Conservation (phyloP, 1,139 yeast species). For the Suhomyces anneliseae region DNA sequence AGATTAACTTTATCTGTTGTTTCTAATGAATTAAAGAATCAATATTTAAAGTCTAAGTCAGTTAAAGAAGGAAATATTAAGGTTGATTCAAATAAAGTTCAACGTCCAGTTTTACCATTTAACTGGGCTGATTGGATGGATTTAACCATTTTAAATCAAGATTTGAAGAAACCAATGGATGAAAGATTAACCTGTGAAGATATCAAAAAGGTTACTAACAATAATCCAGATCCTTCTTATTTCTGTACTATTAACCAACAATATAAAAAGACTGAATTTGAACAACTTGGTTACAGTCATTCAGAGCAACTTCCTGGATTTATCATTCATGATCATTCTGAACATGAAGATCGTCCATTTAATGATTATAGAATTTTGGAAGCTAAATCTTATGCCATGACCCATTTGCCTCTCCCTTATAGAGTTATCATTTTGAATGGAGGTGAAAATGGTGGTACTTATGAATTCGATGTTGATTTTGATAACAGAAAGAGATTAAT, state of each 20-base stretch:
- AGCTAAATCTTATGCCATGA: constrained; percentile 19
- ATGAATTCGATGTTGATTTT: constrained; percentile 31
- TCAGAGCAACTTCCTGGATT: constrained; percentile 18
- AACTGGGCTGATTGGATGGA: constrained; percentile 25
- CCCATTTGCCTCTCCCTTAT: constrained; percentile 32
- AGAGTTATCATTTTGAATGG: constrained; percentile 31
- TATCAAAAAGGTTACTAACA: constrained; percentile 16
- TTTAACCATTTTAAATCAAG: constrained; percentile 12
- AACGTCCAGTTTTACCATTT: constrained; percentile 14
- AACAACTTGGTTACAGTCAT: constrained; percentile 12
- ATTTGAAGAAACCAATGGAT: constrained; percentile 10
- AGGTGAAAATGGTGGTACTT: constrained; percentile 26
- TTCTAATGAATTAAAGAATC: constrained; percentile 15
- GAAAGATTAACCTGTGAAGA: constrained; percentile 12
- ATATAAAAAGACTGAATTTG: constrained; percentile 9
- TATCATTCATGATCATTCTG: constrained; percentile 22
- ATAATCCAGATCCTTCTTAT: constrained; percentile 17
- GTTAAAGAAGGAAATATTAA: constrained; percentile 1
- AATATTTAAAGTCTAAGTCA: constrained; percentile 11
- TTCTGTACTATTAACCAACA: constrained; percentile 14
- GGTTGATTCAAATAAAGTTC: constrained; percentile 2
- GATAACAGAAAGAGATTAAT: constrained; percentile 14
- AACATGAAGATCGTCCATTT: constrained; percentile 16
- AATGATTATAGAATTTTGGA: constrained; percentile 16
- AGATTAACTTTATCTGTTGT: constrained; percentile 18